Evolutionary conservation across 805 yeast species (phyloP).

Genomic region (Candida parachauliodes): DNA sequence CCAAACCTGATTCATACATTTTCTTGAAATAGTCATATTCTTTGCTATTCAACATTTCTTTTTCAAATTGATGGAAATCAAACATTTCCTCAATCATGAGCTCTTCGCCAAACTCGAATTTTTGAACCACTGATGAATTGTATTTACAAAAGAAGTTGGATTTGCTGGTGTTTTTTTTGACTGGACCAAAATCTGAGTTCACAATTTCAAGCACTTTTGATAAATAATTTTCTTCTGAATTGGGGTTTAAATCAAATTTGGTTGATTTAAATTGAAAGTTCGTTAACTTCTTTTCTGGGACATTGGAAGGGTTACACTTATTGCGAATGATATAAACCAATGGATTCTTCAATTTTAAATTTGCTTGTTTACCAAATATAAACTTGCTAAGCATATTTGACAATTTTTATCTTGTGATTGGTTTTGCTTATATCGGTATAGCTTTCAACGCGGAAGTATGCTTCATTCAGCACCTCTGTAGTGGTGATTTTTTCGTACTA

Average conservation of each 20-base stretch:
- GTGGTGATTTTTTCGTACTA: no score
- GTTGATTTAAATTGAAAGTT: neutral
- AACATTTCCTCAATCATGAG: constrained; percentile 5
- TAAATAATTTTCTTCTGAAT: neutral
- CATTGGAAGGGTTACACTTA: neutral
- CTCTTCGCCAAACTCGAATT: constrained; percentile 6
- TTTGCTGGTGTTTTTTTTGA: neutral
- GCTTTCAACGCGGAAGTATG: no score
- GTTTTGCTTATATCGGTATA: no score
- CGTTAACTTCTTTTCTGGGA: constrained; percentile 2
- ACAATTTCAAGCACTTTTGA: constrained; percentile 1
- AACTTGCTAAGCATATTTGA: no score
- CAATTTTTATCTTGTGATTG: no score
- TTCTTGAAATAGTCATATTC: constrained; percentile 4
- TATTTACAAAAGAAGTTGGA: constrained; percentile 1
- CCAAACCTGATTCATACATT: constrained; percentile 6
- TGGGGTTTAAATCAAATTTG: constrained; percentile 2
- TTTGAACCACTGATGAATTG: constrained; percentile 1
- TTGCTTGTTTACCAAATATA: no score
- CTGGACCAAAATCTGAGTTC: constrained; percentile 1
- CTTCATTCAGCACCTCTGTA: no score
- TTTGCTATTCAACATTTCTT: constrained; percentile 1
- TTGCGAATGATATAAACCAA: neutral
- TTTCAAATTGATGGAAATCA: constrained; percentile 1
- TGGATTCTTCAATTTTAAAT: no score